Conservation (phyloP, 2,329 filamentous ascomycete species). For the Aspergillus awamori region DNA sequence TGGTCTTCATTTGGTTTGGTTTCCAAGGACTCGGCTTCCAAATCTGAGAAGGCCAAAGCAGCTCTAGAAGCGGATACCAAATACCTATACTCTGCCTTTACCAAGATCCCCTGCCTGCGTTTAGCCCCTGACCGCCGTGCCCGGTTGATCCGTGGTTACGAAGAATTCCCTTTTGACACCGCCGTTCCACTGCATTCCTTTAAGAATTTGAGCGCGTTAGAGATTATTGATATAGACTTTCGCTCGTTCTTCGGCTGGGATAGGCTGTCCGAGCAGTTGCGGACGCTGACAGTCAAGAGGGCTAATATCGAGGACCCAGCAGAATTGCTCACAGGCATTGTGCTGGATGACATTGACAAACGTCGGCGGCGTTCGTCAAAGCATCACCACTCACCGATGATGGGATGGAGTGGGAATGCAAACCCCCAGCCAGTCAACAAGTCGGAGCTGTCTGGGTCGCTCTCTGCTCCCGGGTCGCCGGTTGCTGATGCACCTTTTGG, state of each 20-base stretch:
- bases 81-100: constrained; percentile 97
- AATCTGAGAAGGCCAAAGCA: constrained; percentile 86
- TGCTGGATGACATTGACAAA: constrained; percentile 95
- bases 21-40: constrained; percentile 75
- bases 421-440: constrained; percentile 65
- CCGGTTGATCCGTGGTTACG: constrained; percentile 85
- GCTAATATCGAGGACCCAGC: constrained; percentile 86
- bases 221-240: constrained; percentile 94
- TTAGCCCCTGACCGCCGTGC: constrained; percentile 92
- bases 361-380: constrained; percentile 86
- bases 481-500: constrained; percentile 51
- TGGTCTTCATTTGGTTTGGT: constrained; percentile 88
- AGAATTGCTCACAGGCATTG: constrained; percentile 88
- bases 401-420: constrained; percentile 62
- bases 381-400: constrained; percentile 75
- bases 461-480: constrained; percentile 70
- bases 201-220: constrained; percentile 92
- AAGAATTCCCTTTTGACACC: constrained; percentile 97
- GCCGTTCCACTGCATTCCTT: constrained; percentile 95
- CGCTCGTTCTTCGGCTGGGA: constrained; percentile 98
- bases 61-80: constrained; percentile 84
- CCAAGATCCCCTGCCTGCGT: constrained; percentile 90
- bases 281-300: constrained; percentile 84
- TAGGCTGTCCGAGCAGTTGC: constrained; percentile 84
- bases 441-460: constrained; percentile 68